Base-by-base conservation (phyloP, 2,329 filamentous ascomycete species). In the Botrytis hyacinthi region DNA sequence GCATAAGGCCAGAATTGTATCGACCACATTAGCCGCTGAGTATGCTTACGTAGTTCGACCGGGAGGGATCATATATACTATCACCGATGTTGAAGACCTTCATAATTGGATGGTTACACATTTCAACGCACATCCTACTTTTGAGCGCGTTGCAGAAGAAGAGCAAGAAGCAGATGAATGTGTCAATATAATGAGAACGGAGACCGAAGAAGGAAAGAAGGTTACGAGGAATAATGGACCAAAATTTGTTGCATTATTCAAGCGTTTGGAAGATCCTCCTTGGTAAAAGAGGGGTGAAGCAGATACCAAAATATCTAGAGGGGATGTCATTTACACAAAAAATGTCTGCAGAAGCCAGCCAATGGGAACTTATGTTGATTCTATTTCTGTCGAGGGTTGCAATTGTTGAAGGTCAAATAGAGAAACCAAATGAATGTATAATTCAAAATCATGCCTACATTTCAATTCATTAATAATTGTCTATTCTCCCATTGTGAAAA, bases 201-300 rank as follows among this genome's bases (percentile, higher is more conserved):
- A 96, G 84, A 99, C 97, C 5, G 96, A 99, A 82, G 97, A 99
- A 84, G 94, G 95, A 48, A 98, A 97, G 86, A 99, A 99, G 85
- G 96, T 99, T 22, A 89, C 91, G 78, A 89, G 96, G 81, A 97
- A 98, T 83, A 90, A 93, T 60, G 96, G 96, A 0, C 89, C 90
- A 80, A 99, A 98, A 84, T 97, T 92, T 83, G 92, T 98, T 66
- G 95, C 94, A 59, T 89, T 97, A 68, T 99, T 96, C 82, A 88
- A 92, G 80, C 90, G 96, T 76, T 83, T 91, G 75, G 90, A 92
- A 80, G 79, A 82, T 76, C 80, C 80, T 68, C 77, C 79, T 87
- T 92, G 92, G 90, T 71, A 65, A 42, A 48, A 22, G 46, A 32
- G 35, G 14, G 37, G 12, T 22, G n/a, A 26, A 7, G 29, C 20